Percentiles rank a stretch among this genome's conserved stretches.
phyloP scores from a whole-genome alignment of 1,284 basidiomycete species.

The Cryptococcus neoformans region DNA sequence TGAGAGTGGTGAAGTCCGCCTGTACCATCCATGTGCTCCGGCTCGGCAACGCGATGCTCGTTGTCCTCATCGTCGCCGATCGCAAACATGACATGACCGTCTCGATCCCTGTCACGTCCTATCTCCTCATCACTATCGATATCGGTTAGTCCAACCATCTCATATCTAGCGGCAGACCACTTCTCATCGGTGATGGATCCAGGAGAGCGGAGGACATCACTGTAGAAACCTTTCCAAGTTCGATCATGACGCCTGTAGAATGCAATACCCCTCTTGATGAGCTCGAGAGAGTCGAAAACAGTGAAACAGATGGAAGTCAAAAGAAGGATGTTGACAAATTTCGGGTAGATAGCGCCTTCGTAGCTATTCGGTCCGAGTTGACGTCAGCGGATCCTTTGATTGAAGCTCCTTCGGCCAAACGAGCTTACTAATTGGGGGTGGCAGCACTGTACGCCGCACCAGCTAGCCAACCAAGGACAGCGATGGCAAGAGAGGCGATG shows the following conservation, averaged over 20 bases:
- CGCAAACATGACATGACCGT: slow-evolving; percentile 7
- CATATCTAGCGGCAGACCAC: slow-evolving; percentile 20
- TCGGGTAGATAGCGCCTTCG: slow-evolving; percentile 34
- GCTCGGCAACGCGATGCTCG: slow-evolving; percentile 13
- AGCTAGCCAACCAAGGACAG: slow-evolving; percentile 39
- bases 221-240: slow-evolving; percentile 26
- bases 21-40: slow-evolving; percentile 5
- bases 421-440: slow-evolving; percentile 37
- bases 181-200: slow-evolving; percentile 3
- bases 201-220: slow-evolving; percentile 14
- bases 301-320: slow-evolving; percentile 33
- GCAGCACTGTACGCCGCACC: slow-evolving; percentile 36
- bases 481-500: slow-evolving; percentile 25
- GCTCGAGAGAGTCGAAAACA: slow-evolving; percentile 32
- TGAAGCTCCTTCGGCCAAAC: neutral
- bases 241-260: slow-evolving; percentile 21
- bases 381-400: neutral
- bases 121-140: neutral
- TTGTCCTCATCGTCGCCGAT: slow-evolving; percentile 14
- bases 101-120: neutral
- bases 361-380: slow-evolving; percentile 26
- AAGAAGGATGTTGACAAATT: slow-evolving; percentile 33
- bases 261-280: slow-evolving; percentile 26
- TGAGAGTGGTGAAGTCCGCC: neutral
- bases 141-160: slow-evolving; percentile 31